Conservation (phyloP, 1,139 yeast genomes). For the Eremothecium cymbalariae region DNA sequence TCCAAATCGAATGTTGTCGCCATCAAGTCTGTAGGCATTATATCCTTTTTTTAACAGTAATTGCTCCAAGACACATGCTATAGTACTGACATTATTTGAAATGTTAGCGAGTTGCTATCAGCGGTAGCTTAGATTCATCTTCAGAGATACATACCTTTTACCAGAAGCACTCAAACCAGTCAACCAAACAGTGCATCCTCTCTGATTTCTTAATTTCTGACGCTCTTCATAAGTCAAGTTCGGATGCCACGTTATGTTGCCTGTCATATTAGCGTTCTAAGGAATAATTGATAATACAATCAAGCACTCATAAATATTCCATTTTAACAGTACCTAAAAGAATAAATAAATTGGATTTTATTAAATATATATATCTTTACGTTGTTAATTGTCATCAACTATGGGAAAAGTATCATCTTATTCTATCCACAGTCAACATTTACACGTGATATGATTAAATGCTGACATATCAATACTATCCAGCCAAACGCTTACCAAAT, state of each 20-base stretch:
- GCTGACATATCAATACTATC: too few relatives aligned
- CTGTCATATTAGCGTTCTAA: slow-evolving; percentile 77
- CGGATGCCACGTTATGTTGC: slow-evolving; percentile 93
- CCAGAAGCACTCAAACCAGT: slow-evolving; percentile 96
- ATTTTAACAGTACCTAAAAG: too few relatives aligned
- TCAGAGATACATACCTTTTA: slow-evolving; percentile 39
- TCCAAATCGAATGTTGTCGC: slow-evolving; percentile 91
- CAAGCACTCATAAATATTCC: too few relatives aligned
- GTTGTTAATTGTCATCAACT: too few relatives aligned
- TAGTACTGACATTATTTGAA: slow-evolving; percentile 42
- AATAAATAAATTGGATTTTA: too few relatives aligned
- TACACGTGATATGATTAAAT: too few relatives aligned
- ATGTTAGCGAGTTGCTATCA: slow-evolving; percentile 8
- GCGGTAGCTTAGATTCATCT: background rate
- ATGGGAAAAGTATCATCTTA: too few relatives aligned
- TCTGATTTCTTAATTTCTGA: slow-evolving; percentile 59
- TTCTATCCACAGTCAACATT: too few relatives aligned
- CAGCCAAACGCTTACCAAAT: too few relatives aligned
- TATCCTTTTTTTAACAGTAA: slow-evolving; percentile 57
- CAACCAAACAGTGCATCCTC: slow-evolving; percentile 88
- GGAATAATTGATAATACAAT: too few relatives aligned
- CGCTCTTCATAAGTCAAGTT: slow-evolving; percentile 83
- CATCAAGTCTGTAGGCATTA: slow-evolving; percentile 81
- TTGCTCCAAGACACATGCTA: slow-evolving; percentile 92
- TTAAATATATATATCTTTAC: too few relatives aligned